Evolutionary conservation across 768 basidiomycete species (phyloP).

Genomic region (Gloeostereum incarnatum): DNA sequence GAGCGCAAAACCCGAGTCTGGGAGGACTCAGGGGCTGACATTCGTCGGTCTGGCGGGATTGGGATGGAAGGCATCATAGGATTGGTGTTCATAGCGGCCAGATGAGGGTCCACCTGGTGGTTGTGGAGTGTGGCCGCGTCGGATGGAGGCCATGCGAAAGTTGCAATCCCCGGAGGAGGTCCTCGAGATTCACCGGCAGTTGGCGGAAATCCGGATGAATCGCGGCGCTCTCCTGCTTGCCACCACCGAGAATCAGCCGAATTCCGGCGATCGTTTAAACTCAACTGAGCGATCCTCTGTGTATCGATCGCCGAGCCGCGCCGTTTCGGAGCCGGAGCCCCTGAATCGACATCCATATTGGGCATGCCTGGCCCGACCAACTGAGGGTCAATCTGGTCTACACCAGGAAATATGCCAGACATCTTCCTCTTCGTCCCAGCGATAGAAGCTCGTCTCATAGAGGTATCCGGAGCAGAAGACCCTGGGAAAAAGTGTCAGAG

Average conservation of each 20-base stretch:
- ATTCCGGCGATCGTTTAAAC: slow-evolving; percentile 68
- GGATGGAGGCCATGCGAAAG: slow-evolving; percentile 61
- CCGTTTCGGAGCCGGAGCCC: slow-evolving; percentile 71
- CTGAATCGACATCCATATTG: slow-evolving; percentile 45
- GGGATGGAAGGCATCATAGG: slow-evolving; percentile 49
- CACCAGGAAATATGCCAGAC: slow-evolving; percentile 56
- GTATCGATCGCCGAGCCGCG: slow-evolving; percentile 80
- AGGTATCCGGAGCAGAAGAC: slow-evolving; percentile 14
- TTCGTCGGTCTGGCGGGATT: slow-evolving; percentile 59
- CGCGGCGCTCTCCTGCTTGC: slow-evolving; percentile 63
- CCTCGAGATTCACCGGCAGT: slow-evolving; percentile 46
- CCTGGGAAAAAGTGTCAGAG: slow-evolving; percentile 18
- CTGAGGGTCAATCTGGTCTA: slow-evolving; percentile 59
- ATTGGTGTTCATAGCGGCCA: no score
- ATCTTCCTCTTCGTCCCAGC: slow-evolving; percentile 75
- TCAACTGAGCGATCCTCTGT: slow-evolving; percentile 64
- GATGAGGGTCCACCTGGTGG: slow-evolving; percentile 45
- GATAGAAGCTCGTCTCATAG: slow-evolving; percentile 2
- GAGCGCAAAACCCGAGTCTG: slow-evolving; percentile 49
- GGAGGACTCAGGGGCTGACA: slow-evolving; percentile 63
- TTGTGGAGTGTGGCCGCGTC: slow-evolving; percentile 29
- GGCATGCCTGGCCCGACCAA: slow-evolving; percentile 62
- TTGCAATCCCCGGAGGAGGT: slow-evolving; percentile 50
- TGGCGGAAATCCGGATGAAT: slow-evolving; percentile 65
- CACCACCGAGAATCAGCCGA: slow-evolving; percentile 59